Base-by-base conservation (phyloP, 139 green algal genomes). In the Picochlorum sp. region DNA sequence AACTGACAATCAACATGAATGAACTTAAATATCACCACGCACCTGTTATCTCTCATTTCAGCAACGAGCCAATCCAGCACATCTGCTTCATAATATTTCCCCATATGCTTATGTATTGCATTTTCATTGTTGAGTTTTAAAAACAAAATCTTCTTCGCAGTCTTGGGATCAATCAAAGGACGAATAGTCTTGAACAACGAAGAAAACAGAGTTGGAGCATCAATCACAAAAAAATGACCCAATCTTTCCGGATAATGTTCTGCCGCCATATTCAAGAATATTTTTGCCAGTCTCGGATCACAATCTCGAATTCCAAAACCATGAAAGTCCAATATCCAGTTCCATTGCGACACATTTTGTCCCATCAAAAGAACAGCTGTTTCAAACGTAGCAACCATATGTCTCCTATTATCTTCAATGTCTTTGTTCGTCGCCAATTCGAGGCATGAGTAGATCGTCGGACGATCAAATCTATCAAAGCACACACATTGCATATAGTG, bases 401-500 rank as follows among this genome's bases (percentile, higher is more conserved):
- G 81, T 51, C 57, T 44, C 9, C 29, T 49, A 64, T 84, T 87
- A 64, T 79, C 72, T 56, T 82, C 75, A 12, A 80, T 66, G 20
- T 61, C 65, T 13, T 69, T 60, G 64, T 84, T 77, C 10, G 25
- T 58, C 6, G 73, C 61, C 32, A 80, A 40, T 22, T 54, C 61
- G n/a, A 88, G 44, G 61, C 75, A 87, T 51, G 61, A 79, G 65
- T 89, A 91, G 55, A 91, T 80, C 47, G 85, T 65, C 29, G 84
- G 81, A 1, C 84, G 69, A 8, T 57, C 30, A 16, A 10, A 4
- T 3, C 57, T 29, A 63, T 75, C 69, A 50, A 61, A 55, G 2
- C 78, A 69, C 20, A 73, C 58, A 32, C 82, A 54, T 26, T 89
- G 79, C 83, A 89, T 85, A 79, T 87, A 89, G 59, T 90, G 82